Base-by-base conservation (phyloP, 148 eudicot genomes). In the Vaccinium myrtillus region DNA sequence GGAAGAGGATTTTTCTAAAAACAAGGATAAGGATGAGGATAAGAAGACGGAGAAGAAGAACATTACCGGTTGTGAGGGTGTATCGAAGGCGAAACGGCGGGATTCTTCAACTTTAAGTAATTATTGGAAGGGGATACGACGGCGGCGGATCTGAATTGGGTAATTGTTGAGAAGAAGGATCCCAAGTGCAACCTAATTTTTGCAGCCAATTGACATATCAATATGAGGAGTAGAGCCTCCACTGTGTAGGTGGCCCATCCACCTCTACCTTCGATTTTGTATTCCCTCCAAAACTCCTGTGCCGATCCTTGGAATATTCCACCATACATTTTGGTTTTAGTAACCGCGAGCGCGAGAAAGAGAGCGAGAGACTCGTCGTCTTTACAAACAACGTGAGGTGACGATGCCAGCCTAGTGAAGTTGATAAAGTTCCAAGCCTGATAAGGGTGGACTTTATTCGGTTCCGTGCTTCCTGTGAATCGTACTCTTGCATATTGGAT, bases 241-340 rank as follows among this genome's bases (percentile, higher is more conserved):
- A 84, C 0, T 36, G 89, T 67, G 32, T 81, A 46, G 53, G 21
- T 55, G 23, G 77, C 85, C 84, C 81, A 87, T 51, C 88, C 88
- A 23, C 82, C 85, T 84, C 87, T 83, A 18, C 81, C 53, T 43
- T 67, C 58, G 8, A 43, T 61, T 58, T 83, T 83, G 61, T 84
- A 84, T 25, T 84, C 89, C 84, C 46, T 75, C 91, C 89, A 89
- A 6, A 87, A 74, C 32, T 86, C 88, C 48, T 36, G 43, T 14
- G 83, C 6, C 54, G 58, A 81, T 67, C 19, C 76, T 48, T 21
- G 23, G 36, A 81, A 16, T 3, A 81, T 67, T 67, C 39, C 55
- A 46, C 19, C 71, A 23, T 13, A 61, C 83, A 61, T 63, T 59
- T 32, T 69, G 39, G 16, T 27, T 67, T 67, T 25, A 25, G 16